Conservation (phyloP, 176 grass and related monocot genomes). For the Bolboschoenus planiculmis region DNA sequence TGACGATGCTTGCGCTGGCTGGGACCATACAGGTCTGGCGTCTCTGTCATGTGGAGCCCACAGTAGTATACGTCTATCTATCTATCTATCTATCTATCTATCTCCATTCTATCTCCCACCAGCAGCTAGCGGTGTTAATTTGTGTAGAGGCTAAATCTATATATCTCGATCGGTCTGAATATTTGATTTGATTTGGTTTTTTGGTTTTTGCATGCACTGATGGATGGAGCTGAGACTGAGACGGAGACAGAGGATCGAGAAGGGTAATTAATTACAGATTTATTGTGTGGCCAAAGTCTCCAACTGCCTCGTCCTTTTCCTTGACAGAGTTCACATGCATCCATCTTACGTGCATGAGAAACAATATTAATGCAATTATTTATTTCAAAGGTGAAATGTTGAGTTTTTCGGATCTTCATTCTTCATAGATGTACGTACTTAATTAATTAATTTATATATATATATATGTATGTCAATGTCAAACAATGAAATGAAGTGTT, state of each 20-base stretch:
- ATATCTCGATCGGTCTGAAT: background rate
- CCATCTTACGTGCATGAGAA: slow-evolving; percentile 16
- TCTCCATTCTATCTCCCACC: no score
- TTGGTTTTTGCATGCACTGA: background rate
- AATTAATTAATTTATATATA: background rate
- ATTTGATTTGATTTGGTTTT: no score
- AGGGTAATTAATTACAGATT: slow-evolving; percentile 18
- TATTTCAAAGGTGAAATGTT: slow-evolving; percentile 5
- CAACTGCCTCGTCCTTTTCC: slow-evolving; percentile 43
- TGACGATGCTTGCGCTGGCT: background rate
- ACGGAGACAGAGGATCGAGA: no score
- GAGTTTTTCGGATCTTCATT: background rate
- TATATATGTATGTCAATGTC: no score
- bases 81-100: no score
- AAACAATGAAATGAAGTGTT: background rate
- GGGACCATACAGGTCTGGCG: background rate
- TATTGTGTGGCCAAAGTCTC: slow-evolving; percentile 12
- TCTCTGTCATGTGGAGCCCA: slow-evolving; percentile 17
- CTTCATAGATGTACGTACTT: background rate
- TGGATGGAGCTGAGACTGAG: background rate
- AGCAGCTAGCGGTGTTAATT: no score
- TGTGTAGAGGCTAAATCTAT: background rate
- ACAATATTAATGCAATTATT: slow-evolving; percentile 14
- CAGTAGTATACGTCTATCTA: no score
- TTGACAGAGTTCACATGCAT: slow-evolving; percentile 48